A percentile compares a stretch with the other conserved stretches of the same genome.
Evolutionary conservation across 805 yeast genomes (phyloP).

Genomic region (Isabelozyma heimii): DNA sequence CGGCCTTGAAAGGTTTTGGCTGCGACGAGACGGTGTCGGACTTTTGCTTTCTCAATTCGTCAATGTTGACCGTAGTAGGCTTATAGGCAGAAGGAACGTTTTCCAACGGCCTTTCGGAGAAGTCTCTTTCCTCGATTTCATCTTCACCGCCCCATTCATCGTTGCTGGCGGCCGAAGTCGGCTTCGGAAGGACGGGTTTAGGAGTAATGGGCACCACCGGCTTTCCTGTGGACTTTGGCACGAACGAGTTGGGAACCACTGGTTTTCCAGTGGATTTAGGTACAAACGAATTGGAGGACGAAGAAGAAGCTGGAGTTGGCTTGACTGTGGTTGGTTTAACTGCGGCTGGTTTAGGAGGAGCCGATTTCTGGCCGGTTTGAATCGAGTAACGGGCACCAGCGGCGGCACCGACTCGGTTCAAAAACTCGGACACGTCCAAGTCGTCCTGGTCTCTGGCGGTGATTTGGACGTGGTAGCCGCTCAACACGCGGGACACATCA

Average conservation of each 20-base stretch:
- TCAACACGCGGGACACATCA: conserved; percentile 64
- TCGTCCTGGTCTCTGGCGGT: conserved; percentile 96
- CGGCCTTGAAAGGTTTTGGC: conserved; percentile 26
- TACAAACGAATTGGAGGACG: conserved; percentile 19
- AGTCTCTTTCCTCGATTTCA: conserved; percentile 55
- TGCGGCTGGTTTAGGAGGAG: conserved; percentile 18
- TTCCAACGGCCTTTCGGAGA: conserved; percentile 47
- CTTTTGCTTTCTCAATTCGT: conserved; percentile 49
- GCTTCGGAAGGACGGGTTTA: conserved; percentile 29
- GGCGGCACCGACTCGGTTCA: conserved; percentile 79
- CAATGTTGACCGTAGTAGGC: conserved; percentile 62
- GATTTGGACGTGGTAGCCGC: conserved; percentile 91
- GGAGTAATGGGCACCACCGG: conserved; percentile 34
- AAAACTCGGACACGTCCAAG: conserved; percentile 71
- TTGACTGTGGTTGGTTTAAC: conserved; percentile 24
- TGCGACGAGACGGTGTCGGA: conserved; percentile 45
- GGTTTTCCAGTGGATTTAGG: conserved; percentile 42
- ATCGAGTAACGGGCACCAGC: conserved; percentile 94
- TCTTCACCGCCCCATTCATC: conserved; percentile 76
- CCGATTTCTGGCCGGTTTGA: conserved; percentile 29
- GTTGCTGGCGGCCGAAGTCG: conserved; percentile 25
- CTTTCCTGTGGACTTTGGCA: conserved; percentile 38
- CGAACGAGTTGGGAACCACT: conserved; percentile 18
- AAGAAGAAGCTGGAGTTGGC: conserved; percentile 21
- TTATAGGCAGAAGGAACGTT: conserved; percentile 60